These are phyloP conservation scores for Handroanthus guayacan DNA, from an alignment of 257 asterid genomes.

Conservation along the genomic window DNA sequence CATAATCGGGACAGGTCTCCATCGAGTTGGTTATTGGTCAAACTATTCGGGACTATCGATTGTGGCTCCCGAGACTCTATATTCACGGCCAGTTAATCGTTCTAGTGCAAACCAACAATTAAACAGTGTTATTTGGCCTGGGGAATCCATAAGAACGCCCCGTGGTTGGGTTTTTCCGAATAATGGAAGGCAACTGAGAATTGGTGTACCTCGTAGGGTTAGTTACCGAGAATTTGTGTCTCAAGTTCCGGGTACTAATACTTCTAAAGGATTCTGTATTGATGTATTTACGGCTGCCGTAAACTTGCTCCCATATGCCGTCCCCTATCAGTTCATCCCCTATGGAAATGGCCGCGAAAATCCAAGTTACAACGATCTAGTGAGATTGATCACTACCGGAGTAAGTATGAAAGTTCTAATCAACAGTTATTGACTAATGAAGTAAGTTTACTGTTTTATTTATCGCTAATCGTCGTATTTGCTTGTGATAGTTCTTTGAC, in stretches of 20 bases:
- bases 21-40: constrained; percentile 85
- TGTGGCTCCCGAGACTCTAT: constrained; percentile 69
- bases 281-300: constrained; percentile 92
- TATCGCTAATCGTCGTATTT: constrained; percentile 26
- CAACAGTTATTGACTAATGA: background rate
- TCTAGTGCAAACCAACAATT: constrained; percentile 60
- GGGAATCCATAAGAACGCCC: constrained; percentile 68
- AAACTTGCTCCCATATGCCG: constrained; percentile 81
- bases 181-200: constrained; percentile 76
- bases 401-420: constrained; percentile 55
- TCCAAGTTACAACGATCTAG: constrained; percentile 75
- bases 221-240: constrained; percentile 81
- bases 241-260: constrained; percentile 65
- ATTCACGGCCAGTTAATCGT: constrained; percentile 54
- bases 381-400: constrained; percentile 67
- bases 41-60: constrained; percentile 78
- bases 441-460: background rate
- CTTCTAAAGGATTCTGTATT: constrained; percentile 82
- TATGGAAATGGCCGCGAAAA: constrained; percentile 81
- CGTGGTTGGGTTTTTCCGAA: constrained; percentile 98
- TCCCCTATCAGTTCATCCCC: constrained; percentile 81
- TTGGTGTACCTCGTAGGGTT: constrained; percentile 86
- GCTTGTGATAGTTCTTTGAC: constrained; percentile 50
- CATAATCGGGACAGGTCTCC: constrained; percentile 80
- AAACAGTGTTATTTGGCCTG: constrained; percentile 86